Percentiles rank a stretch among this genome's conserved stretches.
Conservation (phyloP, 768 basidiomycete genomes). For the Russula griseocarnosa region DNA sequence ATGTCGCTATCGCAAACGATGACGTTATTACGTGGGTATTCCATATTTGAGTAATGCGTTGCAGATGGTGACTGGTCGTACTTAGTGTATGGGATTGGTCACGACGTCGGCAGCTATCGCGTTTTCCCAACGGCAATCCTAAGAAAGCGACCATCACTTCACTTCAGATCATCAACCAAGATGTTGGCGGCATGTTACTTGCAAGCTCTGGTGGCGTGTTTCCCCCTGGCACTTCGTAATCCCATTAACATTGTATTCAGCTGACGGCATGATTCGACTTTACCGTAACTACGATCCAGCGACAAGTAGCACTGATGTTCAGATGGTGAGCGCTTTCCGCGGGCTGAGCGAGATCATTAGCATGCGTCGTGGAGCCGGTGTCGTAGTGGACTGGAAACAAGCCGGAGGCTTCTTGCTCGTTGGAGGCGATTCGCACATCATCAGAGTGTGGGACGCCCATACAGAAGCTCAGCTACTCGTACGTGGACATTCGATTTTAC, state of each 20-base stretch:
- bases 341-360: slow-evolving; percentile 76
- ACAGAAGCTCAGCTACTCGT: slow-evolving; percentile 77
- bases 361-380: slow-evolving; percentile 71
- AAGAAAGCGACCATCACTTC: slow-evolving; percentile 80
- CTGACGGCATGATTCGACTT: slow-evolving; percentile 87
- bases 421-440: slow-evolving; percentile 84
- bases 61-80: slow-evolving; percentile 15
- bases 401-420: slow-evolving; percentile 78
- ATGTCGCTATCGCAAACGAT: slow-evolving; percentile 82
- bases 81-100: slow-evolving; percentile 94
- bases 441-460: slow-evolving; percentile 94
- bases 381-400: slow-evolving; percentile 94
- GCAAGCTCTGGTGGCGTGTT: slow-evolving; percentile 66
- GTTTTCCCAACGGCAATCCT: slow-evolving; percentile 88
- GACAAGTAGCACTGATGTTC: slow-evolving; percentile 65
- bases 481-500: slow-evolving; percentile 30
- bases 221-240: background rate
- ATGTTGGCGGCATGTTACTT: slow-evolving; percentile 85
- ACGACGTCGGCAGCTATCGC: slow-evolving; percentile 65
- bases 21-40: slow-evolving; percentile 74
- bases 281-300: slow-evolving; percentile 88
- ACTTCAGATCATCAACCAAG: slow-evolving; percentile 91
- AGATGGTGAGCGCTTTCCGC: slow-evolving; percentile 93
- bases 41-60: slow-evolving; percentile 5
- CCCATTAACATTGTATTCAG: slow-evolving; percentile 40